Evolutionary conservation across 73 alveolate genomes (phyloP).

Genomic region (Vitrella brassicaformis): DNA sequence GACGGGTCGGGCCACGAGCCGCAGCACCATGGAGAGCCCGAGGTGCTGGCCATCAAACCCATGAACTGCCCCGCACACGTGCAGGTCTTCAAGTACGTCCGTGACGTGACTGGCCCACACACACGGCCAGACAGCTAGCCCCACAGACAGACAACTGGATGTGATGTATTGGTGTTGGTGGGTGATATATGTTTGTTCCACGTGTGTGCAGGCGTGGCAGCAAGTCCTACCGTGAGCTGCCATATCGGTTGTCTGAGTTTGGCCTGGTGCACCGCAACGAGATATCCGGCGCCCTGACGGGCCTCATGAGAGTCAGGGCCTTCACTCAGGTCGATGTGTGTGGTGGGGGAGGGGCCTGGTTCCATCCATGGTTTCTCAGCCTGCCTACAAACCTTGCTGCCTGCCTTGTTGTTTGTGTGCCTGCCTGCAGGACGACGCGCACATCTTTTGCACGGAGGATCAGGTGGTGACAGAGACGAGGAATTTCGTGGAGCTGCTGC

Average conservation of each 20-base stretch:
- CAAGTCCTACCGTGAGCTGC: slow-evolving; percentile 91
- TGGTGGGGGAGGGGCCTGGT: not conserved
- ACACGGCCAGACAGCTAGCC: not conserved
- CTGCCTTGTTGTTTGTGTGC: not conserved
- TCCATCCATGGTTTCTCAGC: not conserved
- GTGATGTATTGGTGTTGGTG: too few relatives aligned
- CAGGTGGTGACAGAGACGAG: slow-evolving; percentile 51
- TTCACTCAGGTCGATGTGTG: slow-evolving; percentile 71
- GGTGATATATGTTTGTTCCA: too few relatives aligned
- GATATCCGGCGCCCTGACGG: slow-evolving; percentile 89
- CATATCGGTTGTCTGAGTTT: slow-evolving; percentile 90
- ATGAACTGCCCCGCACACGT: slow-evolving; percentile 98
- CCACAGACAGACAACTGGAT: too few relatives aligned
- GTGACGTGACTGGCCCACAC: not conserved
- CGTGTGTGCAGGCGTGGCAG: slow-evolving; percentile 46
- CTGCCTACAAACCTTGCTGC: not conserved
- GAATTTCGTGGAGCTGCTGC: slow-evolving; percentile 5
- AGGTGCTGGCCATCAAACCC: slow-evolving; percentile 62
- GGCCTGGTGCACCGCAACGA: slow-evolving; percentile 97
- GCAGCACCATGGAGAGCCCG: slow-evolving; percentile 83
- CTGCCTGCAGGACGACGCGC: slow-evolving; percentile 62
- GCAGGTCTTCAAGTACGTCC: not conserved
- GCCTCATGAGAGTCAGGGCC: slow-evolving; percentile 91
- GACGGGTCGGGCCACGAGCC: slow-evolving; percentile 26
- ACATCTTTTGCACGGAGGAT: slow-evolving; percentile 86